Conservation (phyloP, 2,329 filamentous ascomycete genomes). For the Cladophialophora chaetospira region DNA sequence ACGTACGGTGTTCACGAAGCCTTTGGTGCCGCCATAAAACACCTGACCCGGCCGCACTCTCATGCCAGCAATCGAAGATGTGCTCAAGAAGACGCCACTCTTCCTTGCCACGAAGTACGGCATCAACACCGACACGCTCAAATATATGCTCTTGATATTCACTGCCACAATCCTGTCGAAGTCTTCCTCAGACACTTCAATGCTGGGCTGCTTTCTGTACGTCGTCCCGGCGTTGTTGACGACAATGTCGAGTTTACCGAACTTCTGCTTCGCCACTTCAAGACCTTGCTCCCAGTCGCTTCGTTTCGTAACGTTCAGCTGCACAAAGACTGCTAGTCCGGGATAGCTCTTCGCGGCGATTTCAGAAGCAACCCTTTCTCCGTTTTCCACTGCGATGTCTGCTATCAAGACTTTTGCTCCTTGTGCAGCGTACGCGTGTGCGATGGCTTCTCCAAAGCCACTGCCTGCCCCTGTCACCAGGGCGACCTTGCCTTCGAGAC, state of each 20-base stretch:
- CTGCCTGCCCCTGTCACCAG: constrained; percentile 47
- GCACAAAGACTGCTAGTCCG: constrained; percentile 5
- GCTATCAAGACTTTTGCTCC: constrained; percentile 42
- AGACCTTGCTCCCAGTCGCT: constrained; percentile 39
- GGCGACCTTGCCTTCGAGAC: constrained; percentile 43
- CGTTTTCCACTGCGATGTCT: constrained; percentile 23
- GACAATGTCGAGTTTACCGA: constrained; percentile 52
- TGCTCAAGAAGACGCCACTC: constrained; percentile 24
- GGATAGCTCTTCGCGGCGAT: constrained; percentile 15
- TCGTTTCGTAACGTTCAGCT: constrained; percentile 21
- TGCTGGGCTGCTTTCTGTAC: constrained; percentile 45
- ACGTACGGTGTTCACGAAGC: constrained; percentile 62
- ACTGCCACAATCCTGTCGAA: constrained; percentile 53
- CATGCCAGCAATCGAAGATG: constrained; percentile 23
- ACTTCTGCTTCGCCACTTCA: constrained; percentile 42
- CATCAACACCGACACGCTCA: constrained; percentile 21
- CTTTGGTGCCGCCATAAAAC: constrained; percentile 62
- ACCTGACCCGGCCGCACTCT: constrained; percentile 22
- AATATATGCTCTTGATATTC: constrained; percentile 38
- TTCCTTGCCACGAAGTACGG: constrained; percentile 14
- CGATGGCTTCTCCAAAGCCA: constrained; percentile 46
- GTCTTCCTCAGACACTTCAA: constrained; percentile 48
- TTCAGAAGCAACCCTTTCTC: constrained; percentile 16
- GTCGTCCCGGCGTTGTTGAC: constrained; percentile 56
- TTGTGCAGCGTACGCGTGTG: constrained; percentile 39